These are phyloP conservation scores for Prunus fruticosa DNA, from an alignment of 306 rosid genomes.

Conservation along the genomic window DNA sequence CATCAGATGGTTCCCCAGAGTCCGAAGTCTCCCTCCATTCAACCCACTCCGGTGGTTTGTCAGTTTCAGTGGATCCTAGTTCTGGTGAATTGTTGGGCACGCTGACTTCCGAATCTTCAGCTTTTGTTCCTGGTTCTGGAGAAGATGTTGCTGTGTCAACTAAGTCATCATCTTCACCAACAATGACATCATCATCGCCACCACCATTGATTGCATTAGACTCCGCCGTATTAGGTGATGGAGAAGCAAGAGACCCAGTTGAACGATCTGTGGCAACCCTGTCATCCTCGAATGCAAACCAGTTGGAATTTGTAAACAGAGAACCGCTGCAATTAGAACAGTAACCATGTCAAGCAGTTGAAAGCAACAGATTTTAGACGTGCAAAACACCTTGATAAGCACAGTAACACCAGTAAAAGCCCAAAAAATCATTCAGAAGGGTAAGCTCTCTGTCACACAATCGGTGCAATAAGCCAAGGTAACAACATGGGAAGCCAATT, in stretches of 20 bases:
- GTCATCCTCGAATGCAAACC: constrained; percentile 96
- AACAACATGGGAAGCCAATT: background rate
- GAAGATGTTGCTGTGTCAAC: constrained; percentile 80
- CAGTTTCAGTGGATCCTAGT: constrained; percentile 45
- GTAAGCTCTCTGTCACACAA: background rate
- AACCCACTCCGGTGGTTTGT: constrained; percentile 96
- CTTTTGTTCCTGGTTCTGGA: constrained; percentile 48
- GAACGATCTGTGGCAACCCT: constrained; percentile 62
- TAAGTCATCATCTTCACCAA: constrained; percentile 78
- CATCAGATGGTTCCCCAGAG: constrained; percentile 55
- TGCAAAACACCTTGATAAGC: background rate
- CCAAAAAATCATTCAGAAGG: constrained; percentile 1
- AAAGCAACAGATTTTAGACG: background rate
- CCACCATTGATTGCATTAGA: constrained; percentile 32
- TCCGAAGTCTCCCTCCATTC: constrained; percentile 97
- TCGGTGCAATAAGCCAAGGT: background rate
- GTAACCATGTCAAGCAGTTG: constrained; percentile 15
- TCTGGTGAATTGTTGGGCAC: constrained; percentile 21
- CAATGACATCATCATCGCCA: constrained; percentile 48
- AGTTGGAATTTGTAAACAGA: constrained; percentile 94
- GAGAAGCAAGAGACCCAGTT: constrained; percentile 63
- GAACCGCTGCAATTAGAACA: constrained; percentile 64
- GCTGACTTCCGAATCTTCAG: constrained; percentile 23
- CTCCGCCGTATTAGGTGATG: constrained; percentile 66
- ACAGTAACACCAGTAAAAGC: background rate